Evolutionary conservation across 345 rosid genomes (phyloP), one percentile per base, ranked within the genome.

Genomic region (Hibiscus syriacus): DNA sequence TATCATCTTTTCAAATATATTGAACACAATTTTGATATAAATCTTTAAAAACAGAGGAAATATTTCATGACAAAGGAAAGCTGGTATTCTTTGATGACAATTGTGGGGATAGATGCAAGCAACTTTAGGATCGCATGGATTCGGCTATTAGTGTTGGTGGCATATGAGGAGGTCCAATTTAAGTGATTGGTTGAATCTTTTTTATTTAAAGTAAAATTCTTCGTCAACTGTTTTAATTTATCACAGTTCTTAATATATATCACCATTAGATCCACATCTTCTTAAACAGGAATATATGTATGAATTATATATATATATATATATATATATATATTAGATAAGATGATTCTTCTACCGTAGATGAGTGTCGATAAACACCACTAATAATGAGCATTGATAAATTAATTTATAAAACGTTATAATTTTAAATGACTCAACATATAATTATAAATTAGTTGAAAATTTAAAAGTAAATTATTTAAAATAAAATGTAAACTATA

Each of bases 151-250:
- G 30, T 61, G 50, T 30, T 61, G 45, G 50, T 14, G 53, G 27
- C 38, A 27, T 19, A 4, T 17, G n/a, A n/a, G n/a, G n/a, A n/a
- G 43, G 52, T 64, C 59, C 61, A 57, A 17, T 59, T 30, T 30
- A 22, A n/a, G 4, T 26, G 65, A 66, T 9, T 23, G 17, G 25
- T 34, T 71, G 75, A 70, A 67, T 69, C 60, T 53, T 48, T 45
- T 48, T n/a, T 46, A 64, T 64, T 4, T 13, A 9, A 23, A 20
- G 20, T 25, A 25, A 41, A 23, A 19, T 29, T 27, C 26, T 20
- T 39, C 63, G 6, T 11, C 25, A 55, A 5, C 49, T 41, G 53
- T 64, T 64, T 9, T 48, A 32, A 8, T 13, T 13, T 50, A 55
- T 48, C 60, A 17, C 14, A 49, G 34, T 73, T 41, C 39, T 20